Percentiles rank a stretch among this genome's conserved stretches.
phyloP scores from a whole-genome alignment of 106 monocot genomes.

The Vanilla planifolia region DNA sequence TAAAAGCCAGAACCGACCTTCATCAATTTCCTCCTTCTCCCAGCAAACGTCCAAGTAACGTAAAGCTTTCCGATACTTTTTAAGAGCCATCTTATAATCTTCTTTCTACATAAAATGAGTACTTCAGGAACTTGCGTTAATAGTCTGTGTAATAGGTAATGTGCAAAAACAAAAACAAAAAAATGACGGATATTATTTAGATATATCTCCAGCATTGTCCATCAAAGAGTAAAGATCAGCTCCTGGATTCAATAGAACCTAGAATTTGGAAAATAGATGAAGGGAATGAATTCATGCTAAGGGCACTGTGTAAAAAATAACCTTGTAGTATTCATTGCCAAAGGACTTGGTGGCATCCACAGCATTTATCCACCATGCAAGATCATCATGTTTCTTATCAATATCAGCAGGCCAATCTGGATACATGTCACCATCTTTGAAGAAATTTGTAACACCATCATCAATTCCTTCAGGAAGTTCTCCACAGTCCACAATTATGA shows the following conservation, averaged over 20 bases:
- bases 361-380: slow-evolving; percentile 50
- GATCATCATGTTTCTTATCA: slow-evolving; percentile 36
- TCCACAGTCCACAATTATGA: slow-evolving; percentile 63
- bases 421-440: slow-evolving; percentile 80
- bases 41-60: slow-evolving; percentile 51
- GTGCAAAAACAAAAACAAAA: neutral
- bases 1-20: slow-evolving; percentile 18
- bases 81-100: slow-evolving; percentile 50
- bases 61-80: slow-evolving; percentile 45
- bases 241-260: neutral
- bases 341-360: slow-evolving; percentile 36
- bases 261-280: neutral
- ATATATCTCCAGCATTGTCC: neutral
- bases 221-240: neutral
- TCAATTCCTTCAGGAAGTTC: slow-evolving; percentile 58
- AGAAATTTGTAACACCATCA: slow-evolving; percentile 68
- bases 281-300: neutral
- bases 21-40: slow-evolving; percentile 60
- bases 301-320: neutral
- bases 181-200: too few relatives aligned
- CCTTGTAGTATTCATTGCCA: slow-evolving; percentile 50
- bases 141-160: neutral
- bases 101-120: slow-evolving; percentile 26
- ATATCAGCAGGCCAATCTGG: slow-evolving; percentile 66
- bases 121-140: neutral